Conservation (phyloP, 257 asterid species). For the Solanum piurae region DNA sequence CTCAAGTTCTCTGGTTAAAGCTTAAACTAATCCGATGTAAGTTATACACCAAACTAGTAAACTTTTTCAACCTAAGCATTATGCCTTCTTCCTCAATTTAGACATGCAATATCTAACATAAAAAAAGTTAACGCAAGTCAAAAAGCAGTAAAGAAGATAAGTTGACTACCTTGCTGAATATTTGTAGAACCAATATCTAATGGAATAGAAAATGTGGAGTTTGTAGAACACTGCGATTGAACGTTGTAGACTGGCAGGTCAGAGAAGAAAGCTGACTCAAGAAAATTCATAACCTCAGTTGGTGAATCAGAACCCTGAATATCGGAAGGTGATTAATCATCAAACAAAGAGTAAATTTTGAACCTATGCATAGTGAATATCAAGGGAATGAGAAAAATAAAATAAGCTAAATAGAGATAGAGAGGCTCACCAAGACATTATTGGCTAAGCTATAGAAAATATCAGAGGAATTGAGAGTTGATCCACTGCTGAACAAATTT, state of each 20-base stretch:
- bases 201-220: constrained; percentile 45
- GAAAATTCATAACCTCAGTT: constrained; percentile 32
- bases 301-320: constrained; percentile 72
- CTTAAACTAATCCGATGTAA: neutral
- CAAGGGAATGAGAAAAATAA: neutral
- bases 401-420: neutral
- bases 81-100: neutral
- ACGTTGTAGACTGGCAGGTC: constrained; percentile 39
- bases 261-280: constrained; percentile 65
- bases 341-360: neutral
- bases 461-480: constrained; percentile 40
- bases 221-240: constrained; percentile 54
- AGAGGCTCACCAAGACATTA: constrained; percentile 55
- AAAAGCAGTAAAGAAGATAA: neutral
- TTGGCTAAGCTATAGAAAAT: constrained; percentile 47
- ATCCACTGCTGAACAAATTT: constrained; percentile 43
- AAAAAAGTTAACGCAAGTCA: neutral
- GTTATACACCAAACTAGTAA: neutral
- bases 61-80: neutral
- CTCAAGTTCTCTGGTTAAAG: neutral
- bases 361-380: neutral
- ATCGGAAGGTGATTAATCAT: constrained; percentile 3
- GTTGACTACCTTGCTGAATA: constrained; percentile 44
- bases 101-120: neutral
- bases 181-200: constrained; percentile 34